Evolutionary conservation across 495 filamentous ascomycete species (phyloP).

Genomic region (Neurospora pannonica): DNA sequence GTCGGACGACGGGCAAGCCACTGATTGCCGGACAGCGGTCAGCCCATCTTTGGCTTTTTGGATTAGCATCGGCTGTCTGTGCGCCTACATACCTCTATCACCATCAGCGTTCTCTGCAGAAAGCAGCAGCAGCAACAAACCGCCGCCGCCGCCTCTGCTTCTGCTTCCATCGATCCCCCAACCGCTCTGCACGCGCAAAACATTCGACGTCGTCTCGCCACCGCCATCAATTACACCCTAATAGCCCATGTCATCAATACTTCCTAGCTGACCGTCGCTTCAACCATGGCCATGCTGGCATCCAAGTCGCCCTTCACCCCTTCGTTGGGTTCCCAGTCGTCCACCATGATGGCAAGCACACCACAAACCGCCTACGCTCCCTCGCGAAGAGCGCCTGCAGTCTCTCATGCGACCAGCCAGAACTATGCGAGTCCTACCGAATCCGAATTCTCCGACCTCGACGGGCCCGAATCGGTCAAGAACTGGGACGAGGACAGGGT

Average conservation of each 20-base stretch:
- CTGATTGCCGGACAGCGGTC: not conserved
- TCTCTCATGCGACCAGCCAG: conserved; percentile 47
- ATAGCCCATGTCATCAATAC: conserved; percentile 14
- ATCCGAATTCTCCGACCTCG: conserved; percentile 82
- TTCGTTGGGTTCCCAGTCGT: conserved; percentile 46
- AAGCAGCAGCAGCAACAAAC: not conserved
- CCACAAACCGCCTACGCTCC: conserved; percentile 45
- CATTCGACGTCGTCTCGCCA: not conserved
- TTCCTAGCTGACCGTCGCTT: conserved; percentile 1
- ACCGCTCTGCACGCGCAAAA: not conserved
- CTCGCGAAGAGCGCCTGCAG: conserved; percentile 43
- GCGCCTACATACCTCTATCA: not conserved
- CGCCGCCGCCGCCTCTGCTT: not conserved
- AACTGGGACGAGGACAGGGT: conserved; percentile 90
- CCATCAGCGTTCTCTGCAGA: not conserved
- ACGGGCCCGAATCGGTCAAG: conserved; percentile 44
- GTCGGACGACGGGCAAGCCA: not conserved
- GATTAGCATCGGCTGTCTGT: not conserved
- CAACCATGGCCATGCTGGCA: conserved; percentile 73
- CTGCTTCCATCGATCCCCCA: not conserved
- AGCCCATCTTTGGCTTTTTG: not conserved
- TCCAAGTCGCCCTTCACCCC: conserved; percentile 69
- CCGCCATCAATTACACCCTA: not conserved
- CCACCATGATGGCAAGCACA: conserved; percentile 43
- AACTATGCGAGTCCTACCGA: conserved; percentile 81